A percentile compares a stretch with the other conserved stretches of the same genome.
phyloP scores from a whole-genome alignment of 345 rosid genomes.

The Salix brachista region DNA sequence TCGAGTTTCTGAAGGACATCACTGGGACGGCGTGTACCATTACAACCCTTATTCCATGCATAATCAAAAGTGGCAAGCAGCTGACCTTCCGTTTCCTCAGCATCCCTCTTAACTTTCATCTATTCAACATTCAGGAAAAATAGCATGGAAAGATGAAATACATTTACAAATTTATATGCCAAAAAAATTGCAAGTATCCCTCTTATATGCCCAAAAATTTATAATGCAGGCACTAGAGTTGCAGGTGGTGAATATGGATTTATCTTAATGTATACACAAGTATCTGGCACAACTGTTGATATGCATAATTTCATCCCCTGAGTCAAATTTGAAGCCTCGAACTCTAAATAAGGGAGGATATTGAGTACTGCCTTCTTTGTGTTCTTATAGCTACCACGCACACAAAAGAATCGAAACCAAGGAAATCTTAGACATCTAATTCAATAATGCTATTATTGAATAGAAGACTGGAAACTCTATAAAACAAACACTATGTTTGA shows the following conservation, averaged over 20 bases:
- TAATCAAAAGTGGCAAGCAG: slow-evolving; percentile 69
- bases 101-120: slow-evolving; percentile 64
- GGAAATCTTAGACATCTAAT: not conserved
- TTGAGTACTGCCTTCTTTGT: not conserved
- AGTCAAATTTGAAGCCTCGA: not conserved
- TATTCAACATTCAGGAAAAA: slow-evolving; percentile 18
- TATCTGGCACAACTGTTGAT: not conserved
- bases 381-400: not conserved
- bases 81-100: slow-evolving; percentile 51
- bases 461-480: not conserved
- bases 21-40: slow-evolving; percentile 57
- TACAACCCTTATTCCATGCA: slow-evolving; percentile 88
- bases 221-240: not conserved
- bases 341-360: not conserved
- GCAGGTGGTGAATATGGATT: not conserved
- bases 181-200: not conserved
- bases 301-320: not conserved
- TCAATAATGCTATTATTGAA: not conserved
- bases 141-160: not conserved
- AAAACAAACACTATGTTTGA: not conserved
- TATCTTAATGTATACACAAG: not conserved
- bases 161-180: not conserved
- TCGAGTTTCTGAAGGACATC: slow-evolving; percentile 54
- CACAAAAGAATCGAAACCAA: too few relatives aligned
- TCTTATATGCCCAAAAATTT: not conserved